Conservation (phyloP, 306 rosid species). For the Ceratonia siliqua region DNA sequence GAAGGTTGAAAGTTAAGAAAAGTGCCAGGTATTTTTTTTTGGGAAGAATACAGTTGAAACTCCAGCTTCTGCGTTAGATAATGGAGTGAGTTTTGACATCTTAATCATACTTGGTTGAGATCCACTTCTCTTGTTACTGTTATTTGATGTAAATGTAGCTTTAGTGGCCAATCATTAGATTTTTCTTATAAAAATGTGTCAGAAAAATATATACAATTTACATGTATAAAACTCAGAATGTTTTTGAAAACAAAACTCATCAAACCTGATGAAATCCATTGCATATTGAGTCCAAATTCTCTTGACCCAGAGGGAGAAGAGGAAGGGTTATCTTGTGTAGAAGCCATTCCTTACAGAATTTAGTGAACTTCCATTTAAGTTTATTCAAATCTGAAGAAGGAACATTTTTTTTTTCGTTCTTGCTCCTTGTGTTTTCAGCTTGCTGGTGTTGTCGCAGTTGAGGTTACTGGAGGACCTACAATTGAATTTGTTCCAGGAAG, state of each 20-base stretch:
- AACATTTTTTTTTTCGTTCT: not conserved
- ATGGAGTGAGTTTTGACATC: conserved; percentile 10
- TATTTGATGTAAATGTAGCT: conserved; percentile 6
- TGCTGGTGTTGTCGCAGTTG: conserved; percentile 93
- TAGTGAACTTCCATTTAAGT: conserved; percentile 1
- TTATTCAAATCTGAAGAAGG: conserved; percentile 22
- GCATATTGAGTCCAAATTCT: conserved; percentile 23
- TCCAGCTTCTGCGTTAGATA: conserved; percentile 9
- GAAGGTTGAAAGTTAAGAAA: not conserved
- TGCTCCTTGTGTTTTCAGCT: conserved; percentile 56
- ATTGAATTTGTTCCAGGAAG: conserved; percentile 82
- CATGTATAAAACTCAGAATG: too few relatives aligned
- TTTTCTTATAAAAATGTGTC: conserved; percentile 22
- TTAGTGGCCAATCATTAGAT: conserved; percentile 22
- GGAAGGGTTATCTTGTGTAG: not conserved
- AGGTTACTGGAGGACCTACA: conserved; percentile 92
- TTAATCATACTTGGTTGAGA: conserved; percentile 20
- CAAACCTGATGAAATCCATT: conserved; percentile 4
- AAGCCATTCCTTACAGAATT: conserved; percentile 14
- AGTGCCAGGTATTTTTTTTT: not conserved
- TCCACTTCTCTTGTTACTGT: conserved; percentile 15
- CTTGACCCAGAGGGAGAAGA: conserved; percentile 11
- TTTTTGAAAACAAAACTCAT: too few relatives aligned
- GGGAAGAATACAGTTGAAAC: not conserved
- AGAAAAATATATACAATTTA: not conserved